Base-by-base conservation (phyloP, 208 protist genomes). In the Trypanosoma lewisi region DNA sequence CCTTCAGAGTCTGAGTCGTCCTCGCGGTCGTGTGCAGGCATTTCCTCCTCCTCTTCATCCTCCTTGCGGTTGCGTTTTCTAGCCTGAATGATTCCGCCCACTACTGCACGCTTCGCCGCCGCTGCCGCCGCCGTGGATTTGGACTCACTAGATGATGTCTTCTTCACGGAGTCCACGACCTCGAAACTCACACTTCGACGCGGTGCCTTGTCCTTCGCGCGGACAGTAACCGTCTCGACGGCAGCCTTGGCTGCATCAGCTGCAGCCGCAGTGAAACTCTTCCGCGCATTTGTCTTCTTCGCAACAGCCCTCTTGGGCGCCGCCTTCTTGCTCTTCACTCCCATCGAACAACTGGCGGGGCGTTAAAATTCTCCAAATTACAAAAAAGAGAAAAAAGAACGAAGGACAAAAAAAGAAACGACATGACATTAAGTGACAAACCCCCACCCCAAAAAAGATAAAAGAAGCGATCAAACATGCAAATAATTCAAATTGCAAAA, bases 71-170 rank as follows among this genome's bases (percentile, higher is more conserved):
- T 23, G 30, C 65, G 36, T 53, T 70, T 63, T 49, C 61, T 70
- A 42, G 80, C 67, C 39, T 73, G 71, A 37, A 84, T 77, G 19
- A 86, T 78, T 30, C 78, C 80, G 31, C 82, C 69, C n/a, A 60
- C 45, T 28, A 62, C 60, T 1, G 36, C 63, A 19, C 51, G 57
- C 66, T 73, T 73, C 23, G 44, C 56, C 3, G 54, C 60, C 37
- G 44, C 61, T 16, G 41, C 63, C 25, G 51, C 51, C 19, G 19
- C 37, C 19, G 41, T 37, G 4, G 42, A 8, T 23, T 45, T 63
- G 17, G 37, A 53, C 16, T 50, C 31, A 27, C 7, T 34, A 21
- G 41, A 8, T 1, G 61, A 53, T 41, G 50, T n/a, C 2, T 39
- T 49, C 12, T 39, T 27, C 21, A n/a, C 17, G 3, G n/a, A 7